Evolutionary conservation across 495 filamentous ascomycete species (phyloP).

Genomic region (Talaromyces thailandensis): DNA sequence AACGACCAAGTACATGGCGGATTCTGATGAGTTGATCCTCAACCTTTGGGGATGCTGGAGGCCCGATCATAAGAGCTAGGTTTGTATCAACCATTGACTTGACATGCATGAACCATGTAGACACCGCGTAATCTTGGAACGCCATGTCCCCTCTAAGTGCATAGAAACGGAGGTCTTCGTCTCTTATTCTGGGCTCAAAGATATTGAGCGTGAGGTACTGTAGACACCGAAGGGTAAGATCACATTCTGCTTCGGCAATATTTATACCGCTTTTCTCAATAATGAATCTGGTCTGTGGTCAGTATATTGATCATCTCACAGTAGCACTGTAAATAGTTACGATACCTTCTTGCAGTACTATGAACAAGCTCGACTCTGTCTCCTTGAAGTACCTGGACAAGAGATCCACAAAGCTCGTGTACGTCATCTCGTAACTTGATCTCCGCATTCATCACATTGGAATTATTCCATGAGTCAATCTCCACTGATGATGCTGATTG

Average conservation of each 20-base stretch:
- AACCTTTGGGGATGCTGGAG: not conserved
- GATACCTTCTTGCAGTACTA: constrained; percentile 31
- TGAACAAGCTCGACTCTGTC: constrained; percentile 32
- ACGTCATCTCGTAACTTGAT: constrained; percentile 20
- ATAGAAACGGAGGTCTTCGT: constrained; percentile 10
- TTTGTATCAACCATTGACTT: constrained; percentile 6
- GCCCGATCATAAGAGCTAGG: not conserved
- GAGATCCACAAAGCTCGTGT: constrained; percentile 33
- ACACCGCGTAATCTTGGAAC: constrained; percentile 29
- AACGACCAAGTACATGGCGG: constrained; percentile 13
- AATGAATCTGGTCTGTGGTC: constrained; percentile 9
- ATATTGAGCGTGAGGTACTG: constrained; percentile 26
- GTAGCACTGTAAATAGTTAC: not conserved
- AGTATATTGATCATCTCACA: not conserved
- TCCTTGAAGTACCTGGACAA: constrained; percentile 26
- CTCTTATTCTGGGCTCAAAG: constrained; percentile 15
- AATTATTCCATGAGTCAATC: not conserved
- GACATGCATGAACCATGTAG: constrained; percentile 31
- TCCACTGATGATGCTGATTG: constrained; percentile 32
- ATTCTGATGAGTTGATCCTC: not conserved
- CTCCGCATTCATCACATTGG: constrained; percentile 7
- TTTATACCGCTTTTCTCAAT: constrained; percentile 17
- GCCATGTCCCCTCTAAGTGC: constrained; percentile 17
- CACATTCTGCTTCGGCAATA: constrained; percentile 18
- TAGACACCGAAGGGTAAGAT: constrained; percentile 24